phyloP scores from a whole-genome alignment of 2,329 filamentous ascomycete species.

The Colletotrichum sublineola region DNA sequence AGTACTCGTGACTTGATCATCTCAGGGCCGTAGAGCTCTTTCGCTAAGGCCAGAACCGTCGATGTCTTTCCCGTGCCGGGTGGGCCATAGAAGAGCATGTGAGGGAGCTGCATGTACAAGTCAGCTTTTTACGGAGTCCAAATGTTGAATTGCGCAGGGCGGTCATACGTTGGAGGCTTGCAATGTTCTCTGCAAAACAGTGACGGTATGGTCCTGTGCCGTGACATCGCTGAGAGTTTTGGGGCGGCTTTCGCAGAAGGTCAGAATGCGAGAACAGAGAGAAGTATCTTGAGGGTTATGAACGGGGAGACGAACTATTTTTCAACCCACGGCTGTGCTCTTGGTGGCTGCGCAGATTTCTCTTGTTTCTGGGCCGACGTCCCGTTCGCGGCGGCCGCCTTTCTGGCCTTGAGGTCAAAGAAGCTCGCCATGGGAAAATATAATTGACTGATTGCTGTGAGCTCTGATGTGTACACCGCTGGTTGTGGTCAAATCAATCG shows the following conservation, averaged over 20 bases:
- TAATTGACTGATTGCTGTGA: background rate
- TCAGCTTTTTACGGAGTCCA: constrained; percentile 19
- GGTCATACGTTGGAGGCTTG: constrained; percentile 88
- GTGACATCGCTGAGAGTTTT: constrained; percentile 95
- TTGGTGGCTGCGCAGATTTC: constrained; percentile 69
- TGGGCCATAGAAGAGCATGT: constrained; percentile 99
- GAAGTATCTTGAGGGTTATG: background rate
- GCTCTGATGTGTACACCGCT: background rate
- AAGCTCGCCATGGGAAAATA: constrained; percentile 80
- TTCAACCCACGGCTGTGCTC: constrained; percentile 95
- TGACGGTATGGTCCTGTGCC: constrained; percentile 96
- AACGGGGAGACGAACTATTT: constrained; percentile 81
- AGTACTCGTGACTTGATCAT: constrained; percentile 95
- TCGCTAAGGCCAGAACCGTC: constrained; percentile 95
- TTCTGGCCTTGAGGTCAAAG: constrained; percentile 94
- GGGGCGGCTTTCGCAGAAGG: constrained; percentile 75
- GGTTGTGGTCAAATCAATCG: background rate
- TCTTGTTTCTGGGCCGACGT: constrained; percentile 74
- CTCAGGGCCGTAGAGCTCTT: constrained; percentile 96
- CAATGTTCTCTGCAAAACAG: constrained; percentile 89
- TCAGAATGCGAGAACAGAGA: constrained; percentile 46
- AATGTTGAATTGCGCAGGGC: background rate
- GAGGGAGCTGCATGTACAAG: constrained; percentile 75
- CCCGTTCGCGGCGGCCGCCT: constrained; percentile 78
- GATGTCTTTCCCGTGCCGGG: constrained; percentile 98